A percentile compares a stretch with the other conserved stretches of the same genome.
These are phyloP conservation scores for Fonsecaea nubica DNA, from an alignment of 2,329 filamentous ascomycete genomes.

Conservation along the genomic window DNA sequence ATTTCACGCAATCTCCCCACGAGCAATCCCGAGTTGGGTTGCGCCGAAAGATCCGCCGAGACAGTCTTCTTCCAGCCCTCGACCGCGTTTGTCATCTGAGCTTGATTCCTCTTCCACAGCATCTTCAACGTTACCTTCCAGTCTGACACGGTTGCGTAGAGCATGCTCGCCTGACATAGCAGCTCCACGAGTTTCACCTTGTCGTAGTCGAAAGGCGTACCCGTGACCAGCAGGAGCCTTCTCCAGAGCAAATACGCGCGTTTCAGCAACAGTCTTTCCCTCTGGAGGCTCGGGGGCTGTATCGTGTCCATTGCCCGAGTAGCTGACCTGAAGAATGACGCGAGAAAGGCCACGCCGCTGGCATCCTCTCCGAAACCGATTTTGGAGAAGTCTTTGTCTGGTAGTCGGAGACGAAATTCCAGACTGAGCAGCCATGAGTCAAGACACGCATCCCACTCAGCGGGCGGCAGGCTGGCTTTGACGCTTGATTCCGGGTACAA, in stretches of 20 bases:
- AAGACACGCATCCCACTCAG: constrained; percentile 79
- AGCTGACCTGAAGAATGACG: constrained; percentile 26
- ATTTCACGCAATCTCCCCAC: constrained; percentile 41
- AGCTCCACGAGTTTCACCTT: constrained; percentile 27
- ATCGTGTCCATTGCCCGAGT: background rate
- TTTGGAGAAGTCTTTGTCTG: constrained; percentile 65
- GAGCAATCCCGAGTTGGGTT: constrained; percentile 40
- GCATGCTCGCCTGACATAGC: constrained; percentile 28
- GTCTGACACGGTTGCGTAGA: constrained; percentile 27
- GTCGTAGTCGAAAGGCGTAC: constrained; percentile 23
- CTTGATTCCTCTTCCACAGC: constrained; percentile 31
- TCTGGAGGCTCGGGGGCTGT: constrained; percentile 20
- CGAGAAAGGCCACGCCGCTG: constrained; percentile 33
- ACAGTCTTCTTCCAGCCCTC: constrained; percentile 27
- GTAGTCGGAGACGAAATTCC: constrained; percentile 67
- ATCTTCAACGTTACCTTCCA: constrained; percentile 31
- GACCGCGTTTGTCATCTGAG: constrained; percentile 27
- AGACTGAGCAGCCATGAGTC: constrained; percentile 76
- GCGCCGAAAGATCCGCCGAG: constrained; percentile 29
- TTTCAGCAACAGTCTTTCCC: constrained; percentile 61
- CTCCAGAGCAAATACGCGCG: constrained; percentile 69
- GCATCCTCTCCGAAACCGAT: constrained; percentile 40
- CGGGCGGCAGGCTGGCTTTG: constrained; percentile 68
- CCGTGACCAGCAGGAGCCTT: constrained; percentile 58
- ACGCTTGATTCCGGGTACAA: constrained; percentile 75